Base-by-base conservation (phyloP, 1,284 basidiomycete genomes). In the Leucoagaricus sp. region DNA sequence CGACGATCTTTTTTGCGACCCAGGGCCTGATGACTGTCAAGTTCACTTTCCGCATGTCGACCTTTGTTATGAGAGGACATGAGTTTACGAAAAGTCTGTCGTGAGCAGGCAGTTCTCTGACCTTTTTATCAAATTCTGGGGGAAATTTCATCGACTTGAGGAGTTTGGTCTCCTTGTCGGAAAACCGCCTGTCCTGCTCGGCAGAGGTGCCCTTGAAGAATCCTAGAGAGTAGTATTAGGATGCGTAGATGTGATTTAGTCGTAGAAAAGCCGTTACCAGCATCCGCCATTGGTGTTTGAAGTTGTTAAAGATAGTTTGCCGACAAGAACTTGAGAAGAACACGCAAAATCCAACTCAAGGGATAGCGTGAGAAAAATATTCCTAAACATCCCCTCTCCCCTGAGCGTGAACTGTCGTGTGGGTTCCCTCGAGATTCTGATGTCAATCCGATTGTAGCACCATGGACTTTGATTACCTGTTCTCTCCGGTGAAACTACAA, bases 21-120 rank as follows among this genome's bases (percentile, higher is more conserved):
- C 96, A 99, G 2, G 94, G 93, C 55, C 92, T 81, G 67, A 98
- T 90, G 63, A 96, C 92, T 29, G 81, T 79, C 60, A 94, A 69
- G 71, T 97, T 96, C 58, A 98, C 94, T 79, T 97, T 97, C 52
- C 91, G 83, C 85, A 96, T 91, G 72, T 98, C 95, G 51, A 98
- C 94, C 89, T 93, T 51, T 0, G 41, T 9, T 26, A 28, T 12
- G 7, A 10, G 8, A 8, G 21, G 1, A 2, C 7, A 38, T 23
- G 2, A 26, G 21, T 13, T 9, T 17, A 25, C 29, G 17, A 42
- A 15, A 45, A 21, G 25, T 23, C n/a, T n/a, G 19, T 25, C 26
- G 17, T 15, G 5, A 12, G 13, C n/a, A 17, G 63, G 17, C 10
- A 49, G 17, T 13, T 1, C 25, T 59, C 66, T 49, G 38, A 90